A percentile compares a stretch with the other conserved stretches of the same genome.
Conservation (phyloP, 2,329 filamentous ascomycete genomes). For the Ophiostoma perfectum region DNA sequence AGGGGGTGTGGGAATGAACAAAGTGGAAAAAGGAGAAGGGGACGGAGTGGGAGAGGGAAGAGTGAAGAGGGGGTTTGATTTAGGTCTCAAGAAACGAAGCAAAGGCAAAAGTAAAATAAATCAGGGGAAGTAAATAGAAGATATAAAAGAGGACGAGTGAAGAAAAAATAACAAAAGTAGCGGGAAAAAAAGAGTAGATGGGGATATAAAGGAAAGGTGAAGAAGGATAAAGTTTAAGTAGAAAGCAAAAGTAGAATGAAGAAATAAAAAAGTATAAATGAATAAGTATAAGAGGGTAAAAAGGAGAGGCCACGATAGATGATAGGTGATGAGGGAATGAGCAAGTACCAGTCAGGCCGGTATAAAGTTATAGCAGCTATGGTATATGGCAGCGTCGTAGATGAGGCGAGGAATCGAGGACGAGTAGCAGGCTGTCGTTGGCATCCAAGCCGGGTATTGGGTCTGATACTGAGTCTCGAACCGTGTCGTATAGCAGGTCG, state of each 20-base stretch:
- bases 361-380: neutral
- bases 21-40: conserved; percentile 6
- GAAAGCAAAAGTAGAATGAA: neutral
- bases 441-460: neutral
- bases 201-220: neutral
- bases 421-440: neutral
- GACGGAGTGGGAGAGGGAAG: neutral
- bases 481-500: neutral
- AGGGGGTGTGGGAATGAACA: neutral
- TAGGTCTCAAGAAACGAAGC: no score
- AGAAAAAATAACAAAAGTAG: neutral
- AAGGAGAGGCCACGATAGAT: neutral
- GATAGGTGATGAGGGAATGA: neutral
- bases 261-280: neutral
- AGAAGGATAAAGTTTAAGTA: neutral
- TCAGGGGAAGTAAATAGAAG: neutral
- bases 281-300: neutral
- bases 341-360: neutral
- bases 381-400: neutral
- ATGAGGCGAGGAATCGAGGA: neutral
- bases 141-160: neutral
- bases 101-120: neutral
- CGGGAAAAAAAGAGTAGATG: neutral
- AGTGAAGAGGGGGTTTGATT: neutral
- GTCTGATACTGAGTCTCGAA: neutral